Base-by-base conservation (phyloP, 2,329 filamentous ascomycete species). In the Aureobasidium lini region DNA sequence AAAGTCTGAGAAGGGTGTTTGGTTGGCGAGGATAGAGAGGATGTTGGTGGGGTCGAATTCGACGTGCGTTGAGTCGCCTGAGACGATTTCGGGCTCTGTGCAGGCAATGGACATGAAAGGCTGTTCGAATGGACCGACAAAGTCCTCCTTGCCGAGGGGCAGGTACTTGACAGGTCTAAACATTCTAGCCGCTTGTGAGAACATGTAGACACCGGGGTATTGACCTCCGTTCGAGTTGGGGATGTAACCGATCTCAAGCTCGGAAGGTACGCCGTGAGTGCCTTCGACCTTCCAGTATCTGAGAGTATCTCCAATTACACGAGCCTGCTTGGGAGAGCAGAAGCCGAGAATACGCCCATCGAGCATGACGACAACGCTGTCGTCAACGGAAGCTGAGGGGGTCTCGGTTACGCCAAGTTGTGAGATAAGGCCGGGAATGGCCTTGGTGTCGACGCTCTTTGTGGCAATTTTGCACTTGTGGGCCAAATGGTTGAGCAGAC, bases 1-100 rank as follows among this genome's bases (percentile, higher is more conserved):
- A 77, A 96, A 96, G 72, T 99, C 90, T 48, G 93, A 96, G 76
- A 99, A 99, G 3, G 94, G 94, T 0, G 94, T 99, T 87, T 96
- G 95, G 76, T 97, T 97, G 68, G 94, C 94, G 54, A 99, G 82
- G 64, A 99, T 97, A 7, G 93, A 97, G 29, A 99, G 84, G 65
- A 99, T 97, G 74, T 97, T 94, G 34, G 94, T 99, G 1, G 94
- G 92, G 60, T 92, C 87, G 68, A 89, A 89, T 73, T 99, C 94
- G 46, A 97, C 91, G 70, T 99, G 94, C 0, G 91, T 96, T 4
- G 90, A 91, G 68, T 92, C 83, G 50, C 90, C 90, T n/a, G 90
- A 89, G 31, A 88, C 81, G 62, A 97, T 84, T 72, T 99, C 94
- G 36, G 86, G 82, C 52, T 92, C 87, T n/a, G 89, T 86, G 66